phyloP scores from a whole-genome alignment of 2,329 filamentous ascomycete genomes.

The Blumeria hordei region DNA sequence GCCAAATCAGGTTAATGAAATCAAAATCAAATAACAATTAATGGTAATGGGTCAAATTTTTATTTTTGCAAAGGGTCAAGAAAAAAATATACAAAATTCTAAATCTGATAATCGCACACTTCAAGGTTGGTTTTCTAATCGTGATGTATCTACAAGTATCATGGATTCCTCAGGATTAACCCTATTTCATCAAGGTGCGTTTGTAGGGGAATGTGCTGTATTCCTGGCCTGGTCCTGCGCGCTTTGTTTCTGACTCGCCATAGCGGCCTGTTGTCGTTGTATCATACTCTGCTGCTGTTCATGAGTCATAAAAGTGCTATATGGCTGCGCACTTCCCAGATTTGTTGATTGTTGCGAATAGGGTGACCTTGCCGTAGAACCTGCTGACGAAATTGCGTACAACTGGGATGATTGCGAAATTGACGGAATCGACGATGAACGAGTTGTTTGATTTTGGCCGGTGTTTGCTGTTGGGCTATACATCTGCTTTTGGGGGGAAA shows the following conservation, averaged over 20 bases:
- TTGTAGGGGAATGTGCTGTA: conserved; percentile 9
- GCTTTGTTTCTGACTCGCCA: conserved; percentile 14
- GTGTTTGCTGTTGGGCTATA: conserved; percentile 10
- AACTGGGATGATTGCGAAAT: background rate
- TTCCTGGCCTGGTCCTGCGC: conserved; percentile 13
- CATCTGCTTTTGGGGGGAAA: conserved; percentile 12
- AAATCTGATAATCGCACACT: no score
- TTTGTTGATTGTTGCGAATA: conserved; percentile 7
- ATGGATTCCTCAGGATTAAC: no score
- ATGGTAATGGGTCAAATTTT: no score
- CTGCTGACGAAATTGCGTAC: conserved; percentile 6
- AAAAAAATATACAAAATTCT: no score
- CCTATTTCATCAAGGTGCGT: background rate
- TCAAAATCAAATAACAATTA: no score
- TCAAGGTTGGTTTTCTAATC: no score
- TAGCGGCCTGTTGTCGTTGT: conserved; percentile 16
- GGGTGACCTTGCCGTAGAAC: conserved; percentile 7
- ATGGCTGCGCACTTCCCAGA: background rate
- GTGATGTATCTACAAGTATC: no score
- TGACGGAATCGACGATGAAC: background rate
- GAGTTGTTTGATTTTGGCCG: background rate
- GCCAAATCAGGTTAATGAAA: no score
- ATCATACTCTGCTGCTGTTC: conserved; percentile 16
- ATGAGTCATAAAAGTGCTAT: conserved; percentile 13
- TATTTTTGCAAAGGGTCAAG: no score